Evolutionary conservation across 208 protist species (phyloP), one percentile per base, ranked within the genome.

Genomic region (Endotrypanum monterogeii): DNA sequence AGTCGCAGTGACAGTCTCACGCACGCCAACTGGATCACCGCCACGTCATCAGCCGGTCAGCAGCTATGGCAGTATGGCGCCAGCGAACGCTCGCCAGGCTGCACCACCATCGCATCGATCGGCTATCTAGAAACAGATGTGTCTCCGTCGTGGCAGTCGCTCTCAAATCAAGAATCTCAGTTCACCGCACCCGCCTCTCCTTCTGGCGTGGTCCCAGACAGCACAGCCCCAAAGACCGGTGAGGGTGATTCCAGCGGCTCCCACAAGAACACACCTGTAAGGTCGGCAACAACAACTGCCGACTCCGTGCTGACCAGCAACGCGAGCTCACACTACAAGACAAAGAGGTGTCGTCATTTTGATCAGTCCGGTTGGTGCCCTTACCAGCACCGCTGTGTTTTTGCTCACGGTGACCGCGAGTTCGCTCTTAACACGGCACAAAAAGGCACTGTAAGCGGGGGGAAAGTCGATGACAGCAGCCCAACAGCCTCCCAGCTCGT

Each of bases 341-440:
- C 76, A 46, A 80, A 80, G 70, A 68, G 76, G 41, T 80, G 76
- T 65, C 69, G 76, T 6, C 76, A 80, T 55, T 80, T 80, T 37
- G 69, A 80, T 28, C 70, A 68, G 50, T 75, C 70, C 8, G 76
- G 76, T 16, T 80, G 70, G 76, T 80, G 76, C 65, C 76, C 76
- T 5, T 80, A 76, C 35, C 76, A 80, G 46, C 76, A 80, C 76
- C 76, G 76, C 63, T 80, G 76, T 63, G 56, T 80, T 11, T 80
- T 80, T 52, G 76, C 76, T 16, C 76, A 80, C 63, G 76, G 76
- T n/a, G 76, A 80, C 18, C 76, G 76, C 54, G 76, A 80, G 76
- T 72, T 76, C 55, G 52, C 63, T 25, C 32, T 74, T 71, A 72
- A 80, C 63, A 80, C 61, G 25, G 62, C 63, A 25, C 76, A 73